Base-by-base conservation (phyloP, 2,329 filamentous ascomycete genomes). In the Neofusicoccum sp. region DNA sequence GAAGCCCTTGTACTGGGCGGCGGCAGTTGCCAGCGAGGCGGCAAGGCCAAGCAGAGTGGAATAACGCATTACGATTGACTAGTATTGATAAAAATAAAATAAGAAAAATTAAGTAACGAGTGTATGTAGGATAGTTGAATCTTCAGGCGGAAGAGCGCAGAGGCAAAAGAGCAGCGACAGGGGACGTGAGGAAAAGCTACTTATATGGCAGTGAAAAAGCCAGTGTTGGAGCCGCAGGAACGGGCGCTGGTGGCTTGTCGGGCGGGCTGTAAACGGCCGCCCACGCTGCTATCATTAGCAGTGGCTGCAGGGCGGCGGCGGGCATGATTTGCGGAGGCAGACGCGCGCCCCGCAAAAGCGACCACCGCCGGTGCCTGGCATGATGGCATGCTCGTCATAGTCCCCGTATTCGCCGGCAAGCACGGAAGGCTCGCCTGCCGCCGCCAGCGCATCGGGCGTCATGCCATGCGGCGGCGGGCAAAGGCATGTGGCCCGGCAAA, bases 1-100 rank as follows among this genome's bases (percentile, higher is more conserved):
- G 84, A 91, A 91, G 67, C 89, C 89, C 64, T 85, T 80, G 72
- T 78, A 71, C 54, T 75, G 71, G 38, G 75, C 75, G 58, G 75
- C 74, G 6, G 57, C 61, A 7, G 60, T 53, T 9, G 44, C 34
- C 4, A 62, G 26, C 36, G 51, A n/a, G 12, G 60, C 60, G 53
- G 60, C 53, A 12, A 62, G 60, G 53, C 53, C 44, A 26, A 62
- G 31, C 7, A 62, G 60, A 3, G 44, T 53, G 9, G 44, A 58
- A 40, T 41, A 36, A 11, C 33, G 60, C 60, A 62, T 62, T 43
- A 11, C 47, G 11, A 58, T 38, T 58, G 16, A 43, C 16, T 40
- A 51, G 53, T 44, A 26, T 4, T 16, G 28, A 26, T 38, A 60
- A 38, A 12, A 30, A 54, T n/a, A n/a, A 38, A n/a, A 38, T 38